Conservation (phyloP, 148 eudicot species). For the Hydrangea macrophylla region DNA sequence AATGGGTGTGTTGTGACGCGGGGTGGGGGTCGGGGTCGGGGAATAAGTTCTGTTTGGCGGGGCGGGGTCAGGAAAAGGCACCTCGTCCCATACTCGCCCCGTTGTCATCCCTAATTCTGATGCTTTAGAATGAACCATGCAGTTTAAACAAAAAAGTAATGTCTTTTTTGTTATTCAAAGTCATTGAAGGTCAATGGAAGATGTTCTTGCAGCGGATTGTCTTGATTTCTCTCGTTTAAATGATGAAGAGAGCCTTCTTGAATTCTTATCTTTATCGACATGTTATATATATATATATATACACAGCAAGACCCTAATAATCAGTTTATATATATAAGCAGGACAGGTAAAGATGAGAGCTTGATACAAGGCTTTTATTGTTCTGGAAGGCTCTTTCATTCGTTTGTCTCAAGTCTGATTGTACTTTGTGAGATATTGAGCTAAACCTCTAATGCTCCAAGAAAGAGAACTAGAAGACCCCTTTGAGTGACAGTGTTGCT, state of each 20-base stretch:
- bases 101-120: too few relatives aligned
- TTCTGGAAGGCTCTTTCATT: not conserved
- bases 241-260: not conserved
- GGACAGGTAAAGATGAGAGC: not conserved
- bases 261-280: not conserved
- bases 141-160: too few relatives aligned
- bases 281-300: too few relatives aligned
- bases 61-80: too few relatives aligned
- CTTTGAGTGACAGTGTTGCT: not conserved
- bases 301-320: not conserved
- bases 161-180: too few relatives aligned
- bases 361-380: not conserved
- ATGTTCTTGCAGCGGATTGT: not conserved
- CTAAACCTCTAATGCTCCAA: not conserved
- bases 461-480: not conserved
- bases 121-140: too few relatives aligned
- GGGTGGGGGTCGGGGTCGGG: too few relatives aligned
- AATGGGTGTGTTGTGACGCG: too few relatives aligned
- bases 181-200: not conserved
- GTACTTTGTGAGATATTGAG: not conserved
- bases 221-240: not conserved
- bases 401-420: not conserved
- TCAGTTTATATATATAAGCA: too few relatives aligned
- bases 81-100: too few relatives aligned
- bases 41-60: too few relatives aligned